These are phyloP conservation scores for Lagerstroemia speciosa DNA, from an alignment of 345 rosid species.

Conservation along the genomic window DNA sequence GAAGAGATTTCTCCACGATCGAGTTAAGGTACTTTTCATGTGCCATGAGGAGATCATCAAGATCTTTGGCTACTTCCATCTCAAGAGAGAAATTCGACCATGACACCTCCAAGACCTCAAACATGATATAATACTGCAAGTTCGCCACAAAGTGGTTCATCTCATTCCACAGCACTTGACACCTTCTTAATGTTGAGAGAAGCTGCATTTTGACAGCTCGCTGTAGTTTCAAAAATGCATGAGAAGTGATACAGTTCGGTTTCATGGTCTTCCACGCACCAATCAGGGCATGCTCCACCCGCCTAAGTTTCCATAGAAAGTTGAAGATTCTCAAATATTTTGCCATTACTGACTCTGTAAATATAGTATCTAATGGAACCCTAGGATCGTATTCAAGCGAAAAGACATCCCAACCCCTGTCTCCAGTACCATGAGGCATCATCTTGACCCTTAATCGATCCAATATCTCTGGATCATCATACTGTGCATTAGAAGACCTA, in stretches of 20 bases:
- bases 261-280: constrained; percentile 99
- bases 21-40: constrained; percentile 88
- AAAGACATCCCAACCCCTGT: constrained; percentile 97
- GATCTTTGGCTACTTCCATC: constrained; percentile 89
- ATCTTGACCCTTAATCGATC: constrained; percentile 85
- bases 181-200: constrained; percentile 75
- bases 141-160: constrained; percentile 97
- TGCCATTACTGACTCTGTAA: constrained; percentile 82
- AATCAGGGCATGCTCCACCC: constrained; percentile 91
- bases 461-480: constrained; percentile 82
- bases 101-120: constrained; percentile 94
- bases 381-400: constrained; percentile 92
- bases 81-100: constrained; percentile 87
- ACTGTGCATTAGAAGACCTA: constrained; percentile 95
- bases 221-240: constrained; percentile 71
- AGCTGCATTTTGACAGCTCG: constrained; percentile 61
- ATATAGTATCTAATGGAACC: constrained; percentile 85
- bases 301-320: constrained; percentile 91
- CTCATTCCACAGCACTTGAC: constrained; percentile 96
- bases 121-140: constrained; percentile 97
- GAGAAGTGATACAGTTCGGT: constrained; percentile 85
- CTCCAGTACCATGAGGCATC: constrained; percentile 88
- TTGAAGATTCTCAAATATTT: constrained; percentile 82
- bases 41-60: constrained; percentile 92
- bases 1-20: constrained; percentile 81